Evolutionary conservation across 495 filamentous ascomycete species (phyloP).

Genomic region (Bacidia rubella): DNA sequence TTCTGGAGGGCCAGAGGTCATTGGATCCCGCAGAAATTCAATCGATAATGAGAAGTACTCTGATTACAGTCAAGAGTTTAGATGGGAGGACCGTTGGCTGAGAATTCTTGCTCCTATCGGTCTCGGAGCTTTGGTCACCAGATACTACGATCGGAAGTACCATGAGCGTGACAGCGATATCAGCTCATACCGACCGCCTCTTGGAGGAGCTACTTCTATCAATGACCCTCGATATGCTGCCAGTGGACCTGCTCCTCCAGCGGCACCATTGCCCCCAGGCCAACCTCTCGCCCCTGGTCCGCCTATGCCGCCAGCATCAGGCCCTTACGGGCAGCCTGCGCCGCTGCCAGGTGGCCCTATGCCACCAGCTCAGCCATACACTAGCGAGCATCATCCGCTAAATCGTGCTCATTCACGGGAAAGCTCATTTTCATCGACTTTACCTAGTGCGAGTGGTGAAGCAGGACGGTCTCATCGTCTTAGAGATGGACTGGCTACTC

Average conservation of each 20-base stretch:
- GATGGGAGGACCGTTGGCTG: conserved; percentile 51
- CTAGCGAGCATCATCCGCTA: conserved; percentile 28
- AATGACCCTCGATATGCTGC: conserved; percentile 4
- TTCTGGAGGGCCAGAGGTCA: conserved; percentile 19
- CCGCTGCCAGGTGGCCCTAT: conserved; percentile 1
- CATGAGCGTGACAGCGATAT: conserved; percentile 44
- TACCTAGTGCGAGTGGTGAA: conserved; percentile 30
- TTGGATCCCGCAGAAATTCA: conserved; percentile 20
- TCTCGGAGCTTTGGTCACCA: conserved; percentile 50
- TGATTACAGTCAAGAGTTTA: conserved; percentile 42
- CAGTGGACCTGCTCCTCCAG: conserved; percentile 17
- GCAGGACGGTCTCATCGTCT: conserved; percentile 34
- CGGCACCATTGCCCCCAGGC: conserved; percentile 27
- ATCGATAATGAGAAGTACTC: conserved; percentile 25
- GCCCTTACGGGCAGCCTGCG: neutral
- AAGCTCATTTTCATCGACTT: conserved; percentile 23
- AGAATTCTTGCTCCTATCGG: conserved; percentile 55
- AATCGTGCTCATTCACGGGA: conserved; percentile 29
- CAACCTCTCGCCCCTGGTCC: conserved; percentile 16
- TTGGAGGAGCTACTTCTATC: conserved; percentile 14
- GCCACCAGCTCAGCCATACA: conserved; percentile 15
- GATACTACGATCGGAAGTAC: conserved; percentile 43
- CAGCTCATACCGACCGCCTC: conserved; percentile 33
- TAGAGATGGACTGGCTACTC: conserved; percentile 50
- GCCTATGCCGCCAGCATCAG: neutral